Base-by-base conservation (phyloP, 2,329 filamentous ascomycete genomes). In the Esteya vermicola region DNA sequence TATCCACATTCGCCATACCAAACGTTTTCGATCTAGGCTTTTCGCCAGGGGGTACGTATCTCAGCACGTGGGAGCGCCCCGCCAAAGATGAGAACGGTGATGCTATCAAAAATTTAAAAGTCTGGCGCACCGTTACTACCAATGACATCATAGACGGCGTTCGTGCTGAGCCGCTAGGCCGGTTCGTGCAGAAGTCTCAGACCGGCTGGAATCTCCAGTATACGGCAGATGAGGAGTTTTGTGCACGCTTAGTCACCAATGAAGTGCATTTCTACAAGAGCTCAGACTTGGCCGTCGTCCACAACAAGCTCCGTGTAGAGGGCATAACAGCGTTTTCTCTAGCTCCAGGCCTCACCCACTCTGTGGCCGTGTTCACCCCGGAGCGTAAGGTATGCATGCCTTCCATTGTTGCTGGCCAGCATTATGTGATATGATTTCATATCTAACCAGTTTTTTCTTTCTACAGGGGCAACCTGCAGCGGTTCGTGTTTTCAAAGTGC, bases 201-300 rank as follows among this genome's bases (percentile, higher is more conserved):
- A 85, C 82, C 34, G 85, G 88, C 54, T 96, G 89, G 89, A 96
- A 95, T 58, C 69, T 98, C 56, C 89, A 96, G 63, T 98, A 96
- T 62, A 94, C 88, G 23, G 73, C 76, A 43, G 91, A 98, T 57
- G 91, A 98, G 70, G 75, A 78, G 58, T 89, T 85, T 60, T 96
- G 89, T 59, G 91, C 89, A 49, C 85, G 91, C 50, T 72, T 80
- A 47, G 89, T 96, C 52, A 95, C 85, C 60, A 98, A 98, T 58
- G 88, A 96, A 68, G 84, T 98, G 42, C 91, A 96, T 54, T 94
- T 98, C 61, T 96, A 89, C 67, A 75, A 93, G 62, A 91, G 85
- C 58, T 72, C 81, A 49, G 80, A 96, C 57, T 68, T 96, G 54
- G 67, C 72, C 50, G 88, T 77, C 36, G 85, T 93, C 46, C 95